phyloP scores from a whole-genome alignment of 2,329 filamentous ascomycete species.

The Hymenoscyphus linearis region DNA sequence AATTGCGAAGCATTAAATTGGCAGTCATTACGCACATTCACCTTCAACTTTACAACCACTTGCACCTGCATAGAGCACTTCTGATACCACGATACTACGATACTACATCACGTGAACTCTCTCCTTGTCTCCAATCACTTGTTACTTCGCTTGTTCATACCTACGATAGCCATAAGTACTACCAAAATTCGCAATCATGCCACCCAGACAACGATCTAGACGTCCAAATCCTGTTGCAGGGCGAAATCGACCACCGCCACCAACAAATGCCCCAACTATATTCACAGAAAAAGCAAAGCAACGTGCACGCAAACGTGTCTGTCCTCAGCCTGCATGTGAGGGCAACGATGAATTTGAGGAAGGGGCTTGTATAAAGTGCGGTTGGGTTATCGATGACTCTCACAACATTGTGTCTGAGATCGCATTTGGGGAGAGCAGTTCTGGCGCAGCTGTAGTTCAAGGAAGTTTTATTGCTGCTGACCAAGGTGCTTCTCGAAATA shows the following conservation, averaged over 20 bases:
- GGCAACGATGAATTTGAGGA: conserved; percentile 54
- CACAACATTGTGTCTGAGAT: conserved; percentile 90
- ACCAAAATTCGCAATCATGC: background rate
- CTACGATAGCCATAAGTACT: background rate
- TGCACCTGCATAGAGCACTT: too few species aligned
- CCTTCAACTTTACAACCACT: too few species aligned
- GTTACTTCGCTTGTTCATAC: background rate
- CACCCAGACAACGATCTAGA: background rate
- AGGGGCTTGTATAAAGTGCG: conserved; percentile 76
- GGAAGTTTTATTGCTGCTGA: conserved; percentile 83
- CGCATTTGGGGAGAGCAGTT: conserved; percentile 80
- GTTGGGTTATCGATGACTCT: conserved; percentile 70
- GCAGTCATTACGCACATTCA: too few species aligned
- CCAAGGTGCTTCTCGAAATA: conserved; percentile 54
- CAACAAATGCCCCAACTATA: conserved; percentile 21
- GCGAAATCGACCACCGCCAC: conserved; percentile 5
- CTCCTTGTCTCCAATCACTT: background rate
- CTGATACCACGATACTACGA: too few species aligned
- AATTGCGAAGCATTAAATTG: too few species aligned
- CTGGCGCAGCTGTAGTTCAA: conserved; percentile 83
- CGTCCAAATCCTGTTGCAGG: conserved; percentile 18
- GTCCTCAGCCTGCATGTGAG: conserved; percentile 56
- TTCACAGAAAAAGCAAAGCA: conserved; percentile 18
- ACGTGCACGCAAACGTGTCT: conserved; percentile 30
- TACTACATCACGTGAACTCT: background rate